phyloP scores from a whole-genome alignment of 2,329 filamentous ascomycete species.

The Sclerotinia spermophila region DNA sequence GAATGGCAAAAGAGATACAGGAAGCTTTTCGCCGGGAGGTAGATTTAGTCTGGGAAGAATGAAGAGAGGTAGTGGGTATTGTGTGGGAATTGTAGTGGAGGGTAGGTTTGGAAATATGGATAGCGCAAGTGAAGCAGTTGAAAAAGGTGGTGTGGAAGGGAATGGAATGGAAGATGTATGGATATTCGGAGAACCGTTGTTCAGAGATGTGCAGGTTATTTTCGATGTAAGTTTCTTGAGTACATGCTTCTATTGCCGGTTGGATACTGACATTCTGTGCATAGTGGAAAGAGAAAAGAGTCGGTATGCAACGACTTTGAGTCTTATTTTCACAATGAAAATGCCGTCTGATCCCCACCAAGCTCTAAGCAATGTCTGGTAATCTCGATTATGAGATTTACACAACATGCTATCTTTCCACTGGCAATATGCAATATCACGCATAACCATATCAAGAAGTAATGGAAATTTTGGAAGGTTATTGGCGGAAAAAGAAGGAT shows the following conservation, averaged over 20 bases:
- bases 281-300: slow-evolving; percentile 17
- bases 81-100: slow-evolving; percentile 27
- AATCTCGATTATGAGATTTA: background rate
- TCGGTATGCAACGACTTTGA: slow-evolving; percentile 16
- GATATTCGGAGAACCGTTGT: slow-evolving; percentile 32
- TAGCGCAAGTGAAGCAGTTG: background rate
- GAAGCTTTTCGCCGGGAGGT: slow-evolving; percentile 22
- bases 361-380: background rate
- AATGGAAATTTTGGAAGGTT: background rate
- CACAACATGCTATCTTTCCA: too few species aligned
- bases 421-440: too few species aligned
- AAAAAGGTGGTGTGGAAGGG: background rate
- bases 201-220: slow-evolving; percentile 29
- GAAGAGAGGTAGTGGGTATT: slow-evolving; percentile 27
- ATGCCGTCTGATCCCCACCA: background rate
- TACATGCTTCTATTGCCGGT: rapidly evolving
- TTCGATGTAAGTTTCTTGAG: slow-evolving; percentile 26
- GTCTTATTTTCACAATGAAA: background rate
- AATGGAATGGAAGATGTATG: slow-evolving; percentile 26
- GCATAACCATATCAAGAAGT: background rate
- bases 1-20: slow-evolving; percentile 22
- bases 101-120: slow-evolving; percentile 22
- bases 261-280: background rate
- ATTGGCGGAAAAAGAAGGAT: background rate
- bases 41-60: slow-evolving; percentile 27